A percentile compares a stretch with the other conserved stretches of the same genome.
Evolutionary conservation across 2,329 filamentous ascomycete species (phyloP).

Genomic region (Diplodia scrobiculata): DNA sequence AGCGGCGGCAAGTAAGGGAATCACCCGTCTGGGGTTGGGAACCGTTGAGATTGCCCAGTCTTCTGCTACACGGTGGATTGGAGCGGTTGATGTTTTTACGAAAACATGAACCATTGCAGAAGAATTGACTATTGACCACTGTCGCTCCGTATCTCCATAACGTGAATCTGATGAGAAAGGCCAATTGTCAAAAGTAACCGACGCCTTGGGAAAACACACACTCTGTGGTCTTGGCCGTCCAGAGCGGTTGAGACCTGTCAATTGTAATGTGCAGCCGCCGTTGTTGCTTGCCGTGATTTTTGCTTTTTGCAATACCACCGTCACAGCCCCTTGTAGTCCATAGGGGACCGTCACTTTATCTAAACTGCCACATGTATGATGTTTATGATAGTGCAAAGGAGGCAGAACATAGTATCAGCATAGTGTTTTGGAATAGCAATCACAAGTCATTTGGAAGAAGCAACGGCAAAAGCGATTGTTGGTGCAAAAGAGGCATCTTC

Average conservation of each 20-base stretch:
- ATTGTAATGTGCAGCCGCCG: neutral
- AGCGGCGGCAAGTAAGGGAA: constrained; percentile 15
- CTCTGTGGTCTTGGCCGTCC: neutral
- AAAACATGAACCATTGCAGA: neutral
- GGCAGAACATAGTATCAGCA: no score
- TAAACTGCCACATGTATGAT: no score
- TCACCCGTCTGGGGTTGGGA: neutral
- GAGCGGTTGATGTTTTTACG: neutral
- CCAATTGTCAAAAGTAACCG: neutral
- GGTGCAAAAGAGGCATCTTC: no score
- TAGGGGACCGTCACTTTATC: no score
- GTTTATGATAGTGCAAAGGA: no score
- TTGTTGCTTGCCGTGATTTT: neutral
- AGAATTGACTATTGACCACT: neutral
- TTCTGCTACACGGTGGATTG: neutral
- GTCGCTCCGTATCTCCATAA: neutral
- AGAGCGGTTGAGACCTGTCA: neutral
- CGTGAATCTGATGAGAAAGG: neutral
- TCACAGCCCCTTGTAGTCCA: no score
- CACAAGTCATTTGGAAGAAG: no score
- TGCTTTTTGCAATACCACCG: neutral
- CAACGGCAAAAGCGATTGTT: no score
- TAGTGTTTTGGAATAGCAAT: no score
- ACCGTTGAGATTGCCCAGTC: neutral
- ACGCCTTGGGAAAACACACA: neutral